Conservation (phyloP, 768 basidiomycete species). For the Lentinus brumalis region DNA sequence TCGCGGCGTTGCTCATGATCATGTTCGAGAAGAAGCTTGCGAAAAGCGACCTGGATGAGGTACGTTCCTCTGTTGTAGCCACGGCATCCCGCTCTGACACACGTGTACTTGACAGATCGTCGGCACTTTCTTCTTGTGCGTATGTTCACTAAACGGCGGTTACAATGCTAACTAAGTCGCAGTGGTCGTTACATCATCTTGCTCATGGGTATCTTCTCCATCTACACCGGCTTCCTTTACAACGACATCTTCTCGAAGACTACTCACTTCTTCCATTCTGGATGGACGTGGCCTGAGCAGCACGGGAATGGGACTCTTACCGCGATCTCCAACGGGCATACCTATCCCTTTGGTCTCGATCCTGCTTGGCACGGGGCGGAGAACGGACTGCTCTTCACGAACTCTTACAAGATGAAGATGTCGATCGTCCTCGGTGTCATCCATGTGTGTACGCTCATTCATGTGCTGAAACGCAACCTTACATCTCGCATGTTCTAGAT, state of each 20-base stretch:
- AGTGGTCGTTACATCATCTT: conserved; percentile 99
- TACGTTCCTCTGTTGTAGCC: conserved; percentile 32
- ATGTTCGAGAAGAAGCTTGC: conserved; percentile 78
- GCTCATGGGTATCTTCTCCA: conserved; percentile 95
- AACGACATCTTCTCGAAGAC: conserved; percentile 98
- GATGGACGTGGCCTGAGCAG: conserved; percentile 73
- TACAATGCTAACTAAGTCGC: conserved; percentile 15
- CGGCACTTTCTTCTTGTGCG: conserved; percentile 92
- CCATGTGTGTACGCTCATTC: conserved; percentile 63
- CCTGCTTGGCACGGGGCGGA: conserved; percentile 94
- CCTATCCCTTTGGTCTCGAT: conserved; percentile 95
- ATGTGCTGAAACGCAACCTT: not conserved
- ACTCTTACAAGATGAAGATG: conserved; percentile 99
- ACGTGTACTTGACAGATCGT: conserved; percentile 55
- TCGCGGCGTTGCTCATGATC: conserved; percentile 84
- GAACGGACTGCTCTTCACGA: conserved; percentile 90
- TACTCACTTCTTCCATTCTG: conserved; percentile 84
- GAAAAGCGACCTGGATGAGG: conserved; percentile 75
- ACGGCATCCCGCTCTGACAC: not conserved
- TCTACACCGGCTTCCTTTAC: conserved; percentile 97
- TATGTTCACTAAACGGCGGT: conserved; percentile 20
- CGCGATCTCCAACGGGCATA: conserved; percentile 60
- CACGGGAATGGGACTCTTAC: conserved; percentile 46
- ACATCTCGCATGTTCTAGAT: conserved; percentile 58
- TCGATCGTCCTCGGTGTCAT: conserved; percentile 94